Evolutionary conservation across 805 yeast genomes (phyloP).

Genomic region (Candida oleophila): DNA sequence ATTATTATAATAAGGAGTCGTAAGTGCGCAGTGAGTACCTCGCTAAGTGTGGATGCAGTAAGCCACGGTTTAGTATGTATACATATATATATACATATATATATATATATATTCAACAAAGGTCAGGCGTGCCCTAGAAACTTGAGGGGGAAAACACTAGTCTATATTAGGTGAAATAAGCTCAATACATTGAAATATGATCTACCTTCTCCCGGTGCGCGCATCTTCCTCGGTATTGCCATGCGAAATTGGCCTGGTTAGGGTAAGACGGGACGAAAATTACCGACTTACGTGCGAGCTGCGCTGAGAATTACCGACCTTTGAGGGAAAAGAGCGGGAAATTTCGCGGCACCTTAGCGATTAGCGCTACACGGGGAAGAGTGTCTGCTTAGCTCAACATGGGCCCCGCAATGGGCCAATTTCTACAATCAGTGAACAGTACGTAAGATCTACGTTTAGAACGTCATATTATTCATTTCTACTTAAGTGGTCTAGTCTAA

Average conservation of each 20-base stretch:
- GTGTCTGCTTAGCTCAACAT: too few species aligned
- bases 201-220: not conserved
- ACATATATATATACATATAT: too few species aligned
- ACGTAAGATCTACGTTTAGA: too few species aligned
- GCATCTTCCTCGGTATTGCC: not conserved
- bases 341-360: not conserved
- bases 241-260: not conserved
- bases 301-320: not conserved
- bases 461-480: too few species aligned
- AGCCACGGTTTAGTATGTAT: not conserved
- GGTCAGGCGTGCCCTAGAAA: not conserved
- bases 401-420: too few species aligned
- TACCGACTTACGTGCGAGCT: not conserved
- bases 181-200: not conserved
- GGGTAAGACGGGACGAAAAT: not conserved
- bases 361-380: too few species aligned
- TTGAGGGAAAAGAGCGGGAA: too few species aligned
- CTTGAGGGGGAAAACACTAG: not conserved
- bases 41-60: too few species aligned
- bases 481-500: too few species aligned
- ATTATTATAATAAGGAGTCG: too few species aligned
- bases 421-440: too few species aligned
- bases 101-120: not conserved
- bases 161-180: not conserved
- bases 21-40: too few species aligned